Evolutionary conservation across 116 monocot genomes (phyloP).

Genomic region (Dioscorea cayenensis): DNA sequence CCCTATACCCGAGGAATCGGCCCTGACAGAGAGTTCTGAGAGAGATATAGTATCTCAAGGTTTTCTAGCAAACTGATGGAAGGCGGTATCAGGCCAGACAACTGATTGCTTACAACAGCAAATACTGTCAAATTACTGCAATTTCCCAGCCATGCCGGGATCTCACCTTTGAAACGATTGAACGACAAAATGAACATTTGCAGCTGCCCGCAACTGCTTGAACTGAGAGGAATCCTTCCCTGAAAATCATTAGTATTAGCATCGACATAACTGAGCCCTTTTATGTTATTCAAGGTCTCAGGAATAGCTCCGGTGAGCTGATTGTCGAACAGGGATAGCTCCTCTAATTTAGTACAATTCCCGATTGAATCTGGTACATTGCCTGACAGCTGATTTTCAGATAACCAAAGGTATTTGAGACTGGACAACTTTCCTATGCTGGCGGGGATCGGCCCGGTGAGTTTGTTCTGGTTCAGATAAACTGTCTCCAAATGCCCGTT

Average conservation of each 20-base stretch:
- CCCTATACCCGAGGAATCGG: constrained; percentile 58
- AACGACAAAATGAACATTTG: constrained; percentile 31
- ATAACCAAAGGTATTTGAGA: constrained; percentile 29
- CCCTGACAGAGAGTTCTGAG: constrained; percentile 55
- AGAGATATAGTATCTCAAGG: constrained; percentile 44
- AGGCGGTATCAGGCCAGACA: constrained; percentile 62
- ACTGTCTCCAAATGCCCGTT: constrained; percentile 20
- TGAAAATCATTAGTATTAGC: constrained; percentile 33
- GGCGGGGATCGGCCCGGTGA: constrained; percentile 45
- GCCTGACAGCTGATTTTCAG: constrained; percentile 48
- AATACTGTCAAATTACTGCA: constrained; percentile 39
- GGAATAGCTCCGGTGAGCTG: constrained; percentile 53
- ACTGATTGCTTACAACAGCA: constrained; percentile 30
- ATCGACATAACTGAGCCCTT: constrained; percentile 34
- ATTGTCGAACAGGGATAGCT: constrained; percentile 51
- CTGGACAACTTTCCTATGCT: constrained; percentile 36
- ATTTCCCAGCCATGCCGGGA: constrained; percentile 50
- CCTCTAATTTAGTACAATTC: constrained; percentile 38
- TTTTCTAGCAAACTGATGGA: constrained; percentile 38
- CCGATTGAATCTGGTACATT: constrained; percentile 47
- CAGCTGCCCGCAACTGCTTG: constrained; percentile 30
- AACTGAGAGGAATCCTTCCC: constrained; percentile 42
- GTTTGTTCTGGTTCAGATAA: constrained; percentile 53
- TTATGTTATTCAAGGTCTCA: constrained; percentile 27
- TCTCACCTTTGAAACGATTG: constrained; percentile 50